A percentile compares a stretch with the other conserved stretches of the same genome.
phyloP scores from a whole-genome alignment of 495 filamentous ascomycete species.

The Aspergillus sclerotioniger region DNA sequence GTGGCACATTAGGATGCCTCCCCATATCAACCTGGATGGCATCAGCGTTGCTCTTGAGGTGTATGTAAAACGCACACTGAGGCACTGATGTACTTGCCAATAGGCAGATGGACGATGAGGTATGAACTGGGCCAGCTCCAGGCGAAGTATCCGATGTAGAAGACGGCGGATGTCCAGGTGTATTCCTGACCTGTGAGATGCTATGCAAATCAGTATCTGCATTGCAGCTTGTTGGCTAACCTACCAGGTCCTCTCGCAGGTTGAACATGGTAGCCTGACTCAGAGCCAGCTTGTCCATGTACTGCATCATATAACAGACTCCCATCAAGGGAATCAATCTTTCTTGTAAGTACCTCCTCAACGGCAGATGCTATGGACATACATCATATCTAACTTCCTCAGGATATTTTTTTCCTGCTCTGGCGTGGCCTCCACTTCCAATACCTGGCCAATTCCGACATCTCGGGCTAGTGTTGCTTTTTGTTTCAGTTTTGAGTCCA shows the following conservation, averaged over 20 bases:
- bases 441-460: constrained; percentile 36
- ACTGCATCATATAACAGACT: constrained; percentile 50
- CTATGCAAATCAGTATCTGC: constrained; percentile 12
- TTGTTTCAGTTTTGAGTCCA: constrained; percentile 15
- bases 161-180: constrained; percentile 47
- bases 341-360: neutral
- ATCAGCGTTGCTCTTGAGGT: constrained; percentile 1
- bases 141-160: constrained; percentile 53
- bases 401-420: constrained; percentile 31
- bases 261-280: constrained; percentile 55
- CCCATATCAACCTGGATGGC: constrained; percentile 35
- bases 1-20: constrained; percentile 34
- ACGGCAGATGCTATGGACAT: constrained; percentile 5
- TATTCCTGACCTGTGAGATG: constrained; percentile 43
- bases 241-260: constrained; percentile 39
- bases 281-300: constrained; percentile 58
- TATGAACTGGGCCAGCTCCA: constrained; percentile 54
- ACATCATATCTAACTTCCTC: constrained; percentile 37
- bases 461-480: constrained; percentile 22
- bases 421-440: constrained; percentile 30
- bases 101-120: constrained; percentile 54
- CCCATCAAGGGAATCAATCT: constrained; percentile 51
- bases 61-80: constrained; percentile 25
- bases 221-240: neutral
- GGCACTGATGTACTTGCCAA: constrained; percentile 50